Evolutionary conservation across 148 eudicot genomes (phyloP), one percentile per base, ranked within the genome.

Genomic region (Rhododendron kiyosumense): DNA sequence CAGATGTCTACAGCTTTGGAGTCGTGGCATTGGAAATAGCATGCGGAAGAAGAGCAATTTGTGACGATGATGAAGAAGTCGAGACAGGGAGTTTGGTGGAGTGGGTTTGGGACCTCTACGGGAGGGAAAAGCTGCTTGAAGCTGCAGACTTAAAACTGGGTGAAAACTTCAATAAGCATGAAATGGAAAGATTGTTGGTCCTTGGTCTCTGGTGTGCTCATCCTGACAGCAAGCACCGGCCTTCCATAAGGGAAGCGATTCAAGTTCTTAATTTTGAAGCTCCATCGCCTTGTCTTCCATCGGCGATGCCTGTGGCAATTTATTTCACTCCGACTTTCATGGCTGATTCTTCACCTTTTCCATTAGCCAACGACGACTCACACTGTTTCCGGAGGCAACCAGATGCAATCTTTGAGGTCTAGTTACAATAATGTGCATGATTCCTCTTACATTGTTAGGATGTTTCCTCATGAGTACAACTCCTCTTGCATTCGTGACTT

Each of bases 141-240:
- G 88, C 77, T 13, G 82, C 30, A 0, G 88, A 86, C 49, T 59
- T 45, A 5, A 86, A 61, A 22, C 73, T 86, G 22, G 17, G 61
- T 28, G 41, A 1, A 9, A 76, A 86, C 10, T 86, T 86, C 30
- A 24, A 82, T 20, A 22, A 78, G 71, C 46, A 76, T 45, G 85
- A 86, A 86, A 76, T 86, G 82, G 82, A 74, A 75, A 43, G 76
- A 6, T 82, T 86, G 84, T 75, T 86, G 57, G 61, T 81, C 6
- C 54, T 86, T 73, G 87, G 87, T n/a, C 81, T 86, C 4, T 86
- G 87, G 87, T 86, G 88, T 86, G 88, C 85, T 41, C 85, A 86
- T 30, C 85, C 88, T 11, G 82, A 86, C 18, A 6, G 59, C 43
- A 82, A 41, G 32, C 32, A 7, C 45, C 30, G 88, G 85, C 88